These are phyloP conservation scores for Paulownia fortunei DNA, from an alignment of 257 asterid genomes.

Conservation along the genomic window DNA sequence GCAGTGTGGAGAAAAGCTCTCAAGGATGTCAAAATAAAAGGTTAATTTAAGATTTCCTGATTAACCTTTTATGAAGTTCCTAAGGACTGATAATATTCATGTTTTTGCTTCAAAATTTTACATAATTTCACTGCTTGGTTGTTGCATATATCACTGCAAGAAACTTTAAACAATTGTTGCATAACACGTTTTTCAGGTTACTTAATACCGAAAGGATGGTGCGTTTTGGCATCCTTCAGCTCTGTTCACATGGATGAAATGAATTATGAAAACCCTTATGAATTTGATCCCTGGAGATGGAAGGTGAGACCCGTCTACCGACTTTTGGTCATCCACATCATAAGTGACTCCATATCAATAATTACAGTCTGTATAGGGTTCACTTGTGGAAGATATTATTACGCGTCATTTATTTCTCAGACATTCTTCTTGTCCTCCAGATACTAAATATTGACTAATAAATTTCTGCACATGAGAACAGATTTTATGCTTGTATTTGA, in stretches of 20 bases:
- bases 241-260: conserved; percentile 88
- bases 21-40: conserved; percentile 88
- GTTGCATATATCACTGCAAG: neutral
- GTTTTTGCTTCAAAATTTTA: too few species aligned
- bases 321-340: neutral
- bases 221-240: conserved; percentile 81
- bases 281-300: conserved; percentile 97
- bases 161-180: neutral
- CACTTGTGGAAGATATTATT: neutral
- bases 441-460: conserved; percentile 7
- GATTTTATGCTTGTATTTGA: neutral
- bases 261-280: conserved; percentile 75
- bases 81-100: too few species aligned
- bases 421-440: conserved; percentile 17
- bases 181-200: conserved; percentile 49
- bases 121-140: too few species aligned
- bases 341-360: neutral
- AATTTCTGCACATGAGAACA: neutral
- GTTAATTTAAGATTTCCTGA: conserved; percentile 32
- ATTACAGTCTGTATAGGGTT: neutral
- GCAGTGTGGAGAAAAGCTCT: conserved; percentile 99
- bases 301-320: conserved; percentile 46
- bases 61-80: neutral
- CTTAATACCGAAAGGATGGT: conserved; percentile 96
- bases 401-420: neutral